Base-by-base conservation (phyloP, 768 basidiomycete genomes). In the Trametes sanguinea region DNA sequence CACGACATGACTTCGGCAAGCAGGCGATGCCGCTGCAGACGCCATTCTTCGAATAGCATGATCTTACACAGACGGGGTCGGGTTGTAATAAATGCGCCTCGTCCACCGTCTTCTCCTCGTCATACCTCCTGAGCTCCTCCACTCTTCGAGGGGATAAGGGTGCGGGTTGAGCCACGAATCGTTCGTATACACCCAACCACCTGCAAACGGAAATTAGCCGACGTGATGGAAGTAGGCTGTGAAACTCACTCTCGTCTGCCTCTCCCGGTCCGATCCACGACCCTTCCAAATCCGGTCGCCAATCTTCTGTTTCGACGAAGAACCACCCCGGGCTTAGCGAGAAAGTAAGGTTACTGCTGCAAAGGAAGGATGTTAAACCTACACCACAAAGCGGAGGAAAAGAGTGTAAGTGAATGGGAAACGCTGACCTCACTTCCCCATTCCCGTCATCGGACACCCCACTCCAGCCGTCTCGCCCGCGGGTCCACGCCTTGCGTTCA, bases 121-220 rank as follows among this genome's bases (percentile, higher is more conserved):
- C 64, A 90, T 76, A 1, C 73, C 80, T 3, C 79, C 77, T 0
- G 65, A 46, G 44, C 76, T 76, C 65, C 74, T 80, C 71, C 76
- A 82, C 62, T 69, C 77, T 56, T 73, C 75, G 77, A 77, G 43
- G 73, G 78, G 69, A 71, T 64, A 64, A 69, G 74, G 42, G 70
- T 74, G 57, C 10, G 84, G 77, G 58, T 85, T 79, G 4, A 83
- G 75, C 92, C 92, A 94, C 0, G 80, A 76, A 60, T 92, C 90
- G 63, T 90, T 89, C 7, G 87, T 87, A 68, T 93, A 93, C 13
- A 89, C 83, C 90, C 92, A 94, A 3, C 90, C 92, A 67, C 85
- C 89, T 87, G 37, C 6, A 40, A 14, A 33, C 10, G 44, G 35
- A 45, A 44, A 11, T 27, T 5, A n/a, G 35, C 11, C 35, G 35